Evolutionary conservation across 371 early-diverging fungal genomes (phyloP).

Genomic region (Lichtheimia corymbifera): DNA sequence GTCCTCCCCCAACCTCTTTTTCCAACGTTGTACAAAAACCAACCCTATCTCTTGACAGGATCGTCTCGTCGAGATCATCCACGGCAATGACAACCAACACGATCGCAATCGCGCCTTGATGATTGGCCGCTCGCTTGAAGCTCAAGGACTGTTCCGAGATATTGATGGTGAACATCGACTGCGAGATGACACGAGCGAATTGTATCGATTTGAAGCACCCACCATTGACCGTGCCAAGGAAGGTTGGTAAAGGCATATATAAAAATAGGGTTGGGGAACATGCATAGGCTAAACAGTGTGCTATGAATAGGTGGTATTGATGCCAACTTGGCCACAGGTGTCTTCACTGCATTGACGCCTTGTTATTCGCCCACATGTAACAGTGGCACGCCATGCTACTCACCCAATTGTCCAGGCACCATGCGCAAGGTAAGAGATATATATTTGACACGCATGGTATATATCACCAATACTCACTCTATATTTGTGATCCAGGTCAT

Average conservation of each 20-base stretch:
- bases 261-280: too few species aligned
- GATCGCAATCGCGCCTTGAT: constrained; percentile 84
- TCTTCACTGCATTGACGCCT: constrained; percentile 34
- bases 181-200: constrained; percentile 73
- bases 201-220: constrained; percentile 72
- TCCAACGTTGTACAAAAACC: not conserved
- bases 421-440: constrained; percentile 9
- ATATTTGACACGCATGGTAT: not conserved
- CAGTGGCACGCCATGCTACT: constrained; percentile 74
- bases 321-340: constrained; percentile 39
- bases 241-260: not conserved
- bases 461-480: constrained; percentile 24
- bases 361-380: constrained; percentile 79
- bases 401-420: constrained; percentile 71
- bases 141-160: constrained; percentile 84
- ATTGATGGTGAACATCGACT: constrained; percentile 77
- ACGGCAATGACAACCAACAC: constrained; percentile 4
- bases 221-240: constrained; percentile 16
- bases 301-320: constrained; percentile 2
- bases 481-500: constrained; percentile 1
- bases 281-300: too few species aligned
- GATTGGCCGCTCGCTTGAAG: constrained; percentile 80
- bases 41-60: constrained; percentile 26
- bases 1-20: too few species aligned
- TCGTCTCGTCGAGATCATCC: constrained; percentile 63